Evolutionary conservation across 331 rosid genomes (phyloP).

Genomic region (Spiraea crenata): DNA sequence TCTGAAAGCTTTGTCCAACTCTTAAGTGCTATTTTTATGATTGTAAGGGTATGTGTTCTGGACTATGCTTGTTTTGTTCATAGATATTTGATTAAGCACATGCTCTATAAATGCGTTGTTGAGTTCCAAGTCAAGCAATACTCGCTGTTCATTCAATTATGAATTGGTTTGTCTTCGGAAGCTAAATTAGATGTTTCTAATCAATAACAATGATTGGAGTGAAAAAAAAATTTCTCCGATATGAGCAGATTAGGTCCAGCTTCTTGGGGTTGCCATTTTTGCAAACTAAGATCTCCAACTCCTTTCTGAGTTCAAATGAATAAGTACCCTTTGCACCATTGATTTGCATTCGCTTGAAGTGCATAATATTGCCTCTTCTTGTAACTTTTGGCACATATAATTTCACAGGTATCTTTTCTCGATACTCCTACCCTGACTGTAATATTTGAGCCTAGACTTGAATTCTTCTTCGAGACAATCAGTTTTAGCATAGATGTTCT

Average conservation of each 20-base stretch:
- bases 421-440: background rate
- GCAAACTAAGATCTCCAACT: background rate
- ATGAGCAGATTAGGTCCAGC: conserved; percentile 6
- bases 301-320: too few species aligned
- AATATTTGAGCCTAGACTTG: background rate
- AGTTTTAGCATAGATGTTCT: background rate
- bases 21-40: conserved; percentile 76
- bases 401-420: too few species aligned
- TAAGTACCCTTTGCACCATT: too few species aligned
- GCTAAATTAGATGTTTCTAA: background rate
- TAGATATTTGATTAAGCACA: background rate
- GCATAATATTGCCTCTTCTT: background rate
- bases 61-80: conserved; percentile 30
- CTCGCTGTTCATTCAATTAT: background rate
- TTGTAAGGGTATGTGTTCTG: conserved; percentile 85
- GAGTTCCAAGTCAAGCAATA: background rate
- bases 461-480: background rate
- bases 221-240: background rate
- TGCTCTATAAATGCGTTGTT: background rate
- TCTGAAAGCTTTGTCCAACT: conserved; percentile 98
- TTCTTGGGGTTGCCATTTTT: background rate
- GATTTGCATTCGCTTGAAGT: background rate
- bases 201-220: background rate
- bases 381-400: background rate
- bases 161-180: background rate